phyloP scores from a whole-genome alignment of 139 green algal species.

The Chlamydomonas eustigma region DNA sequence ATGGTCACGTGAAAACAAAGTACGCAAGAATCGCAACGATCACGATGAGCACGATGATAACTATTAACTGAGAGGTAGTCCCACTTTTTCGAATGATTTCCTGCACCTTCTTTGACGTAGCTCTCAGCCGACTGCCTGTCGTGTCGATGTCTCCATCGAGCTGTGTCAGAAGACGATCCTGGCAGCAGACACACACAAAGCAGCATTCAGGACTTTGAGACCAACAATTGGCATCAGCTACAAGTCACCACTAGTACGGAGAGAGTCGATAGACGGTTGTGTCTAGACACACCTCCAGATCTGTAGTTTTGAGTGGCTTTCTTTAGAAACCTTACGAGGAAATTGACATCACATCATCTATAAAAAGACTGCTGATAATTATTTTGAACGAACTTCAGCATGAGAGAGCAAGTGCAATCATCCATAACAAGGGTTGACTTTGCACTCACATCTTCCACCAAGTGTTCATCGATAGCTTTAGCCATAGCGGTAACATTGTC shows the following conservation, averaged over 20 bases:
- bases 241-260: too few species aligned
- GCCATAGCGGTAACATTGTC: slow-evolving; percentile 3
- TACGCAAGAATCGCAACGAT: background rate
- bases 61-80: background rate
- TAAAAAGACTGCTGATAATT: too few species aligned
- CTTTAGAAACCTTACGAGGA: too few species aligned
- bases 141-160: background rate
- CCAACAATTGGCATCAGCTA: slow-evolving; percentile 1
- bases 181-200: background rate
- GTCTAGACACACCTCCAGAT: too few species aligned
- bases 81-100: background rate
- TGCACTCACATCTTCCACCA: background rate
- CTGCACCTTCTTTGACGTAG: background rate
- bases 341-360: too few species aligned
- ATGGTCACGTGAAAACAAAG: background rate
- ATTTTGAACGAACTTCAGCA: too few species aligned
- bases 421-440: too few species aligned
- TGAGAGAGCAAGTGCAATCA: too few species aligned
- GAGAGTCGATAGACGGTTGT: too few species aligned
- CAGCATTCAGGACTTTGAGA: background rate
- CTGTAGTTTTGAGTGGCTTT: too few species aligned
- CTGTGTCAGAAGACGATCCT: background rate
- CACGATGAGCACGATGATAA: background rate
- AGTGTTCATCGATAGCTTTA: background rate
- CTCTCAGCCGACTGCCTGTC: background rate